Base-by-base conservation (phyloP, 306 rosid species). In the Bauhinia variegata region DNA sequence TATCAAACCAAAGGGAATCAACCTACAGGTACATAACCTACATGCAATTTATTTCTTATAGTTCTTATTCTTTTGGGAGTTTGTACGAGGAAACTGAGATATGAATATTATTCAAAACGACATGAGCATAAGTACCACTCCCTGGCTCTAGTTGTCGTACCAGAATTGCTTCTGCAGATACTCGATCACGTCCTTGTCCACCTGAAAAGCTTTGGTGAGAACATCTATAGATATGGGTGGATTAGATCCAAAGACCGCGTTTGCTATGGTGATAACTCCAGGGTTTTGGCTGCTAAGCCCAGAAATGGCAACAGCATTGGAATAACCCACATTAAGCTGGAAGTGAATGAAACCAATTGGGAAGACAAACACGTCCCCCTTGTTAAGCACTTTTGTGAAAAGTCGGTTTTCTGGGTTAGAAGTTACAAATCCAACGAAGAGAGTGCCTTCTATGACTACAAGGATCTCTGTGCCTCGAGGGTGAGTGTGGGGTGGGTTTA, bases 101-200 rank as follows among this genome's bases (percentile, higher is more conserved):
- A 42, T 32, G 4, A 51, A 6, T n/a, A n/a, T n/a, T 37, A 36
- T 54, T 16, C 5, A 32, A 54, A 36, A 8, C 9, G 41, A 36
- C 7, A n/a, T 8, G 2, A 36, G 7, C 9, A 6, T 4, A 5
- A 5, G 41, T 0, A 8, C 9, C 9, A 6, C 1, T 36, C 9
- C 5, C 7, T 2, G 41, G 28, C 2, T 36, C 17, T 48, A 55
- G 30, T 67, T 75, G 75, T 67, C 48, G 44, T 34, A 63, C 79
- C 79, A 75, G 64, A 82, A 75, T 54, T 67, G 78, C 71, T 72
- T 78, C 44, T 79, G 84, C 12, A 82, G 87, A 32, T 46, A 44
- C 4, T 68, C 64, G 2, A 75, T 43, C 7, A 63, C 11, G 0
- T 75, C 65, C 9, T 56, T 28, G 42, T 79, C 81, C 43, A 75